These are phyloP conservation scores for Pseudonectria buxi DNA, from an alignment of 2,329 filamentous ascomycete species.

Conservation along the genomic window DNA sequence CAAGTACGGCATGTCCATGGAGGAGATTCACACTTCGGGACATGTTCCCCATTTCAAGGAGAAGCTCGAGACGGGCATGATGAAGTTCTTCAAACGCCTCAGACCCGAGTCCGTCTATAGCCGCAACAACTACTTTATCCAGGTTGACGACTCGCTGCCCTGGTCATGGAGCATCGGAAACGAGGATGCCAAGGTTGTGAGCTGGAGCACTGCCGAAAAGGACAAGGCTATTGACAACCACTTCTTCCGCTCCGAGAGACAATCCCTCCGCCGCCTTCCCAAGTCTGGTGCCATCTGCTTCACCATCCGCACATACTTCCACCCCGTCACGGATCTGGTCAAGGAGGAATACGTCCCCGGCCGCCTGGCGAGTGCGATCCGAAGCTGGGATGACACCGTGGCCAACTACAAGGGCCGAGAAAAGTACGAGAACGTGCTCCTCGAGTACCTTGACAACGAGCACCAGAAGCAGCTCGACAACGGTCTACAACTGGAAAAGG, in stretches of 20 bases:
- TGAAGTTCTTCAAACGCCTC: constrained; percentile 70
- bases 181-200: constrained; percentile 58
- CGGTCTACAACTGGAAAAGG: constrained; percentile 56
- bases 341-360: constrained; percentile 73
- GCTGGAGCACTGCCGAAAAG: constrained; percentile 72
- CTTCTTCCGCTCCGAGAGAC: constrained; percentile 70
- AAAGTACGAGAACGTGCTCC: constrained; percentile 63
- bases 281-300: constrained; percentile 57
- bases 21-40: constrained; percentile 72
- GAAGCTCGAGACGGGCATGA: constrained; percentile 72
- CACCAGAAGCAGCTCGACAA: constrained; percentile 65
- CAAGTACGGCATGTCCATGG: constrained; percentile 73
- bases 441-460: constrained; percentile 69
- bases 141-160: constrained; percentile 70
- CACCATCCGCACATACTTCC: constrained; percentile 75
- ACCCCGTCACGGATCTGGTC: constrained; percentile 60
- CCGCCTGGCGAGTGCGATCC: constrained; percentile 65
- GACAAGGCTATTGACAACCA: constrained; percentile 66
- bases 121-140: constrained; percentile 82
- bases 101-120: constrained; percentile 56
- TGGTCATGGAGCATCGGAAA: constrained; percentile 72
- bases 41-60: constrained; percentile 66
- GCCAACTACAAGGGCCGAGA: constrained; percentile 71
- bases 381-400: constrained; percentile 78
- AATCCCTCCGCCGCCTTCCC: constrained; percentile 59